These are phyloP conservation scores for Colletotrichum musae DNA, from an alignment of 2,329 filamentous ascomycete genomes.

Conservation along the genomic window DNA sequence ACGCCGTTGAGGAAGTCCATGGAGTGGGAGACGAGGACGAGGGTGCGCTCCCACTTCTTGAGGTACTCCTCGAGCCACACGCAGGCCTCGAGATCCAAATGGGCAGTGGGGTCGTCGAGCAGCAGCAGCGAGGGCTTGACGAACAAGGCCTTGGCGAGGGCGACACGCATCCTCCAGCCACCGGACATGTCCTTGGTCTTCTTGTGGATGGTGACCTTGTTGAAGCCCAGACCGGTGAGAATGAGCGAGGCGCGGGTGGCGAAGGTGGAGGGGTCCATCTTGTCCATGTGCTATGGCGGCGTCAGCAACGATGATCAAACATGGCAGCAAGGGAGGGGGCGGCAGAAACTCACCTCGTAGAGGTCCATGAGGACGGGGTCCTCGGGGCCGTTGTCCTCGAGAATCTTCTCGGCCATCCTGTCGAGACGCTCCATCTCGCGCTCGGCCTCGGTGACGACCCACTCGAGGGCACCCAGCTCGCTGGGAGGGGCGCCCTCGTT, in stretches of 20 bases:
- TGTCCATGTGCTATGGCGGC: slow-evolving; percentile 87
- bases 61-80: slow-evolving; percentile 99
- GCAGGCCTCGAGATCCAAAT: slow-evolving; percentile 99
- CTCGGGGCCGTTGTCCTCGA: slow-evolving; percentile 94
- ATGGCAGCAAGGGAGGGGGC: too few species aligned
- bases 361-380: slow-evolving; percentile 91
- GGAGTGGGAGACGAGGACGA: slow-evolving; percentile 96
- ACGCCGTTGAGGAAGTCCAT: slow-evolving; percentile 99
- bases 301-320: not conserved
- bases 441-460: slow-evolving; percentile 96
- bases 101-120: slow-evolving; percentile 97
- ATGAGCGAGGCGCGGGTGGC: slow-evolving; percentile 95
- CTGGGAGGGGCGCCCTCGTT: slow-evolving; percentile 95
- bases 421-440: slow-evolving; percentile 93
- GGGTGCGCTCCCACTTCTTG: slow-evolving; percentile 99
- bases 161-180: slow-evolving; percentile 99
- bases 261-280: slow-evolving; percentile 98
- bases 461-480: slow-evolving; percentile 92
- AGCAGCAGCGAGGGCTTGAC: slow-evolving; percentile 96
- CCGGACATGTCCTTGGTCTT: slow-evolving; percentile 99
- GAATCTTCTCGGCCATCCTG: slow-evolving; percentile 87
- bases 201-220: slow-evolving; percentile 98
- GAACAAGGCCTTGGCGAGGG: slow-evolving; percentile 96
- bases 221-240: slow-evolving; percentile 98
- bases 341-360: slow-evolving; percentile 81